These are phyloP conservation scores for Calonectria ilicicola DNA, from an alignment of 2,329 filamentous ascomycete genomes.

Conservation along the genomic window DNA sequence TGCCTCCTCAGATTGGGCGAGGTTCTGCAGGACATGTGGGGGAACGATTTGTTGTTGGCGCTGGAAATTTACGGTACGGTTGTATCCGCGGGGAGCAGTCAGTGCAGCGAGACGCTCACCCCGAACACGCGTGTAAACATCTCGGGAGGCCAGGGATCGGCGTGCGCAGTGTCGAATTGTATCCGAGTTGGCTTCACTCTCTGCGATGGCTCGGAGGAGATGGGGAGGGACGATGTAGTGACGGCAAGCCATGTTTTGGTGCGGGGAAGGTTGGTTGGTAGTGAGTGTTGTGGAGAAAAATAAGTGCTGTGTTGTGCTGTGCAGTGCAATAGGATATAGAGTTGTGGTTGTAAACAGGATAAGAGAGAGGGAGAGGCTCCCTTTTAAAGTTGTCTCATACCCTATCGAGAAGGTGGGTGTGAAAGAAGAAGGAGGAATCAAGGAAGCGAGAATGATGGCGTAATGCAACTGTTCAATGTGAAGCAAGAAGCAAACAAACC, in stretches of 20 bases:
- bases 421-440: not conserved
- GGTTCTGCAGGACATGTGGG: conserved; percentile 51
- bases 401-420: not conserved
- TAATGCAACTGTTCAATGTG: conserved; percentile 4
- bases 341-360: not conserved
- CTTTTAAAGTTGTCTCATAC: conserved; percentile 1
- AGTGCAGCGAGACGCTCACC: conserved; percentile 51
- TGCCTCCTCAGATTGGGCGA: conserved; percentile 51
- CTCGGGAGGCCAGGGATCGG: conserved; percentile 49
- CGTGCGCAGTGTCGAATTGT: conserved; percentile 51
- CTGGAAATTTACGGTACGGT: conserved; percentile 23
- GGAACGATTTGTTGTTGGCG: conserved; percentile 53
- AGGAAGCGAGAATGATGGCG: conserved; percentile 12
- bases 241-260: conserved; percentile 32
- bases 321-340: not conserved
- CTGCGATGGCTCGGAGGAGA: conserved; percentile 56
- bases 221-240: conserved; percentile 61
- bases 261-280: not conserved
- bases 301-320: too few relatives aligned
- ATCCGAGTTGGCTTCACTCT: conserved; percentile 52
- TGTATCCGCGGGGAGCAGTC: conserved; percentile 44
- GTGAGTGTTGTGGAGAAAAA: not conserved
- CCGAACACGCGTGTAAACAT: conserved; percentile 46
- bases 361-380: not conserved
- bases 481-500: conserved; percentile 15